phyloP scores from a whole-genome alignment of 2,329 filamentous ascomycete species.

The Epichloe glyceriae region DNA sequence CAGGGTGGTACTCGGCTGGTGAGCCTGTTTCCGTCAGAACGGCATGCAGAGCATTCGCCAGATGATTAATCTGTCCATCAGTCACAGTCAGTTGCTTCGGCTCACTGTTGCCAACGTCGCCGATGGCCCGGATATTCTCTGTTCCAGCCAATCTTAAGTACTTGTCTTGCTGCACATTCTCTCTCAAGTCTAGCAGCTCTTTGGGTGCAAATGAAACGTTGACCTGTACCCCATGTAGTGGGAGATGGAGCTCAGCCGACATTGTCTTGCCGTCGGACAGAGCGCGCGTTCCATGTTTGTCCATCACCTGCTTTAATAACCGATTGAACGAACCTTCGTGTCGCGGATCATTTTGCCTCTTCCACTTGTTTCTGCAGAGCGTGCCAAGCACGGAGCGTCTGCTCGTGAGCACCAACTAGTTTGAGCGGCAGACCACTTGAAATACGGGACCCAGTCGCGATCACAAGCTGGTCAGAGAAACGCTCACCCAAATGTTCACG shows the following conservation, averaged over 20 bases:
- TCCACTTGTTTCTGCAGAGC: no score
- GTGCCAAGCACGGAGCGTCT: no score
- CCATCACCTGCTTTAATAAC: not conserved
- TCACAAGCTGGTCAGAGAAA: no score
- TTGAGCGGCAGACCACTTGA: no score
- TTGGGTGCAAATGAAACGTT: constrained; percentile 29
- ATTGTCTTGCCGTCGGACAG: constrained; percentile 19
- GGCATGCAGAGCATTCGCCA: constrained; percentile 19
- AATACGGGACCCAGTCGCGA: no score
- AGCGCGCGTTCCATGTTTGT: not conserved
- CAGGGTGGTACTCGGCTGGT: constrained; percentile 10
- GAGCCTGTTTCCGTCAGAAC: constrained; percentile 9
- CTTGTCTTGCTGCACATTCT: constrained; percentile 20
- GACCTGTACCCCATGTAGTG: constrained; percentile 28
- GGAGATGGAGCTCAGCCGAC: constrained; percentile 28
- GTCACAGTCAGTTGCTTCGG: constrained; percentile 23
- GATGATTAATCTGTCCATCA: constrained; percentile 19
- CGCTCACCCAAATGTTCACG: no score
- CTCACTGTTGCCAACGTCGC: constrained; percentile 29
- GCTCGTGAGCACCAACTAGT: no score
- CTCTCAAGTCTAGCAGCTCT: constrained; percentile 17
- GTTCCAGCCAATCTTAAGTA: constrained; percentile 19
- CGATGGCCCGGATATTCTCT: constrained; percentile 28
- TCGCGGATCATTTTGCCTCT: no score
- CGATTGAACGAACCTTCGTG: no score